Evolutionary conservation across 192 early-diverging fungal species (phyloP).

Genomic region (Coemansia sp.): DNA sequence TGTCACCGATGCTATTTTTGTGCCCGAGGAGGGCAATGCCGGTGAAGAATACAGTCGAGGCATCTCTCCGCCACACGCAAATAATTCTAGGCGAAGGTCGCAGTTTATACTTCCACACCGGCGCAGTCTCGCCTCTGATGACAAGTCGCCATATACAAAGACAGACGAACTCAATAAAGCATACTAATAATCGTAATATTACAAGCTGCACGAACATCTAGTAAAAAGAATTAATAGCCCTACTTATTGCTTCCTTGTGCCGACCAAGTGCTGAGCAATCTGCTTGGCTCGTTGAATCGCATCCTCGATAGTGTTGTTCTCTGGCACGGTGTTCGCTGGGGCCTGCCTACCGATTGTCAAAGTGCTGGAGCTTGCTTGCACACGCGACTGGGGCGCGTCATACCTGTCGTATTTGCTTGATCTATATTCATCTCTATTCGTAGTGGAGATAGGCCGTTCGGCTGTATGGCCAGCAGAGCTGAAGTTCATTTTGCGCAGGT

Average conservation of each 20-base stretch:
- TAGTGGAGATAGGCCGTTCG: not conserved
- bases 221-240: not conserved
- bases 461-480: constrained; percentile 15
- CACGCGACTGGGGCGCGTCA: not conserved
- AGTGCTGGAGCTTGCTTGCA: constrained; percentile 2
- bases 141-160: constrained; percentile 9
- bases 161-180: not conserved
- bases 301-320: constrained; percentile 28
- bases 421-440: not conserved
- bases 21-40: constrained; percentile 23
- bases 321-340: not conserved
- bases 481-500: constrained; percentile 27
- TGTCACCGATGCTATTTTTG: constrained; percentile 17
- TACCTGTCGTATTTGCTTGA: not conserved
- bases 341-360: not conserved
- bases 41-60: not conserved
- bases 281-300: constrained; percentile 42
- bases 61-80: not conserved
- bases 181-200: constrained; percentile 6
- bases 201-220: not conserved
- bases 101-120: constrained; percentile 38
- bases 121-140: constrained; percentile 2
- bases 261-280: constrained; percentile 42
- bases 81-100: not conserved
- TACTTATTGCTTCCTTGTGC: constrained; percentile 5